Evolutionary conservation across 2,329 filamentous ascomycete genomes (phyloP), one percentile per base, ranked within the genome.

Genomic region (Metarhizium brunneum): DNA sequence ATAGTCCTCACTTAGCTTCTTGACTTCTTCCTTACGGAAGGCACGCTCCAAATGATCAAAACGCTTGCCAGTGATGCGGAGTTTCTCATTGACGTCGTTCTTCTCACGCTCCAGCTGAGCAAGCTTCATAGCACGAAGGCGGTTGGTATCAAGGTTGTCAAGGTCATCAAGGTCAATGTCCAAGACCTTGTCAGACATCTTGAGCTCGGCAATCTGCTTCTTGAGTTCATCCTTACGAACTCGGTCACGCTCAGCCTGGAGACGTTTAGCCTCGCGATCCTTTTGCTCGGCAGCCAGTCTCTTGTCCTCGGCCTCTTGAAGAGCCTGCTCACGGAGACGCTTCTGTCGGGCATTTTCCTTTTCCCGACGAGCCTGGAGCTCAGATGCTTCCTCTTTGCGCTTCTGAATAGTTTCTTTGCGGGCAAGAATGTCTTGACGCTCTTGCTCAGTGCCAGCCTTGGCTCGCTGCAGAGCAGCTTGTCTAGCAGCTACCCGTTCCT

Each of bases 31-130:
- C 71, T 92, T 90, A 66, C 94, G 87, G 82, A 95, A 95, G 42
- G 94, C 94, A 76, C 94, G 89, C 78, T 99, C 94, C 64, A 99
- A 77, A 74, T 99, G 92, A 69, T 99, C 94, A 65, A 96, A 89
- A 61, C 94, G 88, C 83, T 96, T 97, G 71, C 88, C 90, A 58
- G 92, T 95, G 65, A 95, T 84, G 65, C 91, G 87, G 54, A 97
- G 83, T 69, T 88, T 90, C 74, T 96, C 91, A 61, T 88, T 90
- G 63, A 96, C 85, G 68, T 94, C 91, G 67, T 92, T 95, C 86
- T 97, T 99, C 79, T 97, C 94, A 65, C 92, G 92, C 76, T 97
- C 94, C 11, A 99, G 83, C 73, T 96, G 92, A 58, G 90, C 88
- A 56, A 99, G 83, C 80, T 97, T 97, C 76, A 99, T 87, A 63